Evolutionary conservation across 2,329 filamentous ascomycete genomes (phyloP).

Genomic region (Penicillium sp.): DNA sequence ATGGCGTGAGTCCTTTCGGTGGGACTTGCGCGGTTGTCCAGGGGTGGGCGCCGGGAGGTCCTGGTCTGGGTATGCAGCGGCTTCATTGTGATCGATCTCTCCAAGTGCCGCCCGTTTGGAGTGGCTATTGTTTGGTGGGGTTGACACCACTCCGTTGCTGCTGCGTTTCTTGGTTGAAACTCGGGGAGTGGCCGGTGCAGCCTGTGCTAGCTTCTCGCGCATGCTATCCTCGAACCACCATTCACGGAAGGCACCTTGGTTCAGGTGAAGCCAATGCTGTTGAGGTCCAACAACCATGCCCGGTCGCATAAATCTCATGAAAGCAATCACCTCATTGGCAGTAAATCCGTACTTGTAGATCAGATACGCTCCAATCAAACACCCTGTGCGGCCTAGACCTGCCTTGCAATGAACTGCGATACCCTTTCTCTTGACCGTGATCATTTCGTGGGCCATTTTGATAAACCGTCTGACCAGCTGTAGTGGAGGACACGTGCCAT

Average conservation of each 20-base stretch:
- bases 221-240: conserved; percentile 84
- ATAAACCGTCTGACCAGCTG: conserved; percentile 92
- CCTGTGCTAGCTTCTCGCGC: conserved; percentile 74
- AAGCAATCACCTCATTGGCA: conserved; percentile 93
- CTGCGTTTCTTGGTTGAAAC: conserved; percentile 59
- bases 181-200: conserved; percentile 54
- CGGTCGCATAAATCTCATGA: conserved; percentile 98
- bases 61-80: conserved; percentile 59
- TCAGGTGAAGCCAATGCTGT: conserved; percentile 97
- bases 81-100: conserved; percentile 81
- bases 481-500: conserved; percentile 89
- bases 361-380: conserved; percentile 92
- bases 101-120: conserved; percentile 82
- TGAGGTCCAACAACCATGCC: conserved; percentile 99
- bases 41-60: conserved; percentile 93
- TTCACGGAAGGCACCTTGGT: conserved; percentile 94
- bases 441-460: conserved; percentile 88
- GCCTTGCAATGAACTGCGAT: conserved; percentile 99
- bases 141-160: conserved; percentile 69
- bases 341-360: conserved; percentile 98
- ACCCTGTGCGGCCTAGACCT: conserved; percentile 89
- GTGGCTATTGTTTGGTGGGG: conserved; percentile 74
- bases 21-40: conserved; percentile 88
- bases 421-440: conserved; percentile 81
- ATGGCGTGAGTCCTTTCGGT: conserved; percentile 68